Base-by-base conservation (phyloP, 495 filamentous ascomycete species). In the Clavariopsis aquatica region DNA sequence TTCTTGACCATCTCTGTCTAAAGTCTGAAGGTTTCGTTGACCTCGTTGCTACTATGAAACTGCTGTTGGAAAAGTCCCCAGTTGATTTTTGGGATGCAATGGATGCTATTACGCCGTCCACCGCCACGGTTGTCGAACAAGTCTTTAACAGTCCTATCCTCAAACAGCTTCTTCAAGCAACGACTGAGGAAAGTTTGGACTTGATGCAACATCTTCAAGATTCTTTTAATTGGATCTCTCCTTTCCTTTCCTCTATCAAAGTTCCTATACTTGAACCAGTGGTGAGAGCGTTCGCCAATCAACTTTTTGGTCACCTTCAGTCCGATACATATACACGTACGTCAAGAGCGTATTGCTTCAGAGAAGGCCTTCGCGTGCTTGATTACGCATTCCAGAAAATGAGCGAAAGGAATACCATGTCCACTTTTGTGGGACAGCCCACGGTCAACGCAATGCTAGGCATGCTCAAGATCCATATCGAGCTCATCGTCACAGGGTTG, bases 71-170 rank as follows among this genome's bases (percentile, higher is more conserved):
- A 59, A 89, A 89, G 60, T 87, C 90, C 0, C 82, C 89, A 0
- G 82, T 81, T 46, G 87, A 89, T 59, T 95, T 96, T 69, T 96
- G 92, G 92, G 87, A 88, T 65, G 89, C 91, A 0, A 89, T 91
- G 78, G 88, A 89, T 29, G 81, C 87, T 17, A 89, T 92, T 49
- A 88, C 88, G 1, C 87, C 90, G 7, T 57, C 53, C 15, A 52
- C 64, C 13, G 84, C 85, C 29, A 80, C 84, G 27, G 80, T 96
- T 43, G 83, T 89, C 51, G 90, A 95, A 64, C 84, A 88, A 54
- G 84, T 94, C 49, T 88, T 93, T 71, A 83, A 83, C 54, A 91
- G 86, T 66, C 83, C 85, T 19, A 84, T 85, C 34, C 87, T 91
- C 64, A 80, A 83, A 45, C 73, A 78, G 19, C 80, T 88, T 20